Evolutionary conservation across 2,329 filamentous ascomycete genomes (phyloP).

Genomic region (Fusarium pseudoanthophilum): DNA sequence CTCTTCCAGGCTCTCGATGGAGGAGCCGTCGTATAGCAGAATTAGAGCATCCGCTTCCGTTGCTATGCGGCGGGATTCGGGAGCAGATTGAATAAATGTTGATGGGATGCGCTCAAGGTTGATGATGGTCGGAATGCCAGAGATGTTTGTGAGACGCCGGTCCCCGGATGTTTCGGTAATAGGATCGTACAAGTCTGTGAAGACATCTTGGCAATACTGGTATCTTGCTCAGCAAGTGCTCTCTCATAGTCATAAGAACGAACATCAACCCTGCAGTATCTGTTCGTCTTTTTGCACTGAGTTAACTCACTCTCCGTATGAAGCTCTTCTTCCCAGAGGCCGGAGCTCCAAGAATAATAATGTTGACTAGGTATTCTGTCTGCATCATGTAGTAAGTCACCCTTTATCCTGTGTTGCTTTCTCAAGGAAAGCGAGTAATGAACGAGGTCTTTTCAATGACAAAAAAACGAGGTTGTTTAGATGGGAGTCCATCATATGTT

Average conservation of each 20-base stretch:
- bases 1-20: constrained; percentile 17
- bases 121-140: constrained; percentile 17
- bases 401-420: background rate
- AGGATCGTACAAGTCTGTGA: constrained; percentile 33
- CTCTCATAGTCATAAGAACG: background rate
- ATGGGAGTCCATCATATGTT: constrained; percentile 15
- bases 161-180: constrained; percentile 28
- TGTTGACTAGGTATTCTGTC: constrained; percentile 21
- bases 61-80: constrained; percentile 16
- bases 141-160: constrained; percentile 24
- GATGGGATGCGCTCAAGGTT: constrained; percentile 32
- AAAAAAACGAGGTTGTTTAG: background rate
- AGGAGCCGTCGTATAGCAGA: constrained; percentile 29
- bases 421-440: background rate
- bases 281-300: background rate
- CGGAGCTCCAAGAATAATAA: constrained; percentile 31
- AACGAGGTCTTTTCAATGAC: background rate
- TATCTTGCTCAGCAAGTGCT: background rate
- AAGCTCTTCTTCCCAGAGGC: constrained; percentile 34
- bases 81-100: constrained; percentile 14
- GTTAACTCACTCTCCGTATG: constrained; percentile 32
- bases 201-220: constrained; percentile 33
- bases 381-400: constrained; percentile 3
- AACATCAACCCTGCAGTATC: background rate
- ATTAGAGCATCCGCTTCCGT: constrained; percentile 30